phyloP scores from a whole-genome alignment of 2,329 filamentous ascomycete species.

The Plectosphaerella sp. region DNA sequence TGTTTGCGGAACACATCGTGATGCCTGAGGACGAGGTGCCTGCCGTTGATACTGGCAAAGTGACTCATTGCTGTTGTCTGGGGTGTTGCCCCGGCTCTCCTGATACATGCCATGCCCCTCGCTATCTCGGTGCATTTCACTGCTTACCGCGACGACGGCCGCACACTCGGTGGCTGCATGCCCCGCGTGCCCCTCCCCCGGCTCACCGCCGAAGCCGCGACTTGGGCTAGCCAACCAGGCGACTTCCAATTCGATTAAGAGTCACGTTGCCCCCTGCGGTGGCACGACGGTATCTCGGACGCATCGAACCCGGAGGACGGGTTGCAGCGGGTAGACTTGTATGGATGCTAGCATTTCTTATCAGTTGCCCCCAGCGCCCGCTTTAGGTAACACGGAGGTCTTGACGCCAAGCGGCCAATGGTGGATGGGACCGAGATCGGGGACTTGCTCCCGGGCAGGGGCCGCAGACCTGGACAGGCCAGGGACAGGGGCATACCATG shows the following conservation, averaged over 20 bases:
- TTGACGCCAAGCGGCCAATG: constrained; percentile 6
- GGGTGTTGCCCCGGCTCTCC: too few species aligned
- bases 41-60: neutral
- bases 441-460: neutral
- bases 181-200: neutral
- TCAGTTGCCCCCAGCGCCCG: constrained; percentile 2
- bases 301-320: constrained; percentile 1
- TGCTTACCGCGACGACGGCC: too few species aligned
- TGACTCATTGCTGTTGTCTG: neutral
- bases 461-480: neutral
- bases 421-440: constrained; percentile 13
- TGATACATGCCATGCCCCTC: too few species aligned
- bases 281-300: neutral
- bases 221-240: neutral
- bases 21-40: neutral
- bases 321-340: constrained; percentile 6
- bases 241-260: neutral
- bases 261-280: neutral
- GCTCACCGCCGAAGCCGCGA: neutral
- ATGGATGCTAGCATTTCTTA: constrained; percentile 6
- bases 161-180: neutral
- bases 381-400: constrained; percentile 12
- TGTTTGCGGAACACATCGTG: neutral
- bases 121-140: too few species aligned
- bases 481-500: too few species aligned